These are phyloP conservation scores for Rosa lucieae DNA, from an alignment of 306 rosid genomes.

Conservation along the genomic window DNA sequence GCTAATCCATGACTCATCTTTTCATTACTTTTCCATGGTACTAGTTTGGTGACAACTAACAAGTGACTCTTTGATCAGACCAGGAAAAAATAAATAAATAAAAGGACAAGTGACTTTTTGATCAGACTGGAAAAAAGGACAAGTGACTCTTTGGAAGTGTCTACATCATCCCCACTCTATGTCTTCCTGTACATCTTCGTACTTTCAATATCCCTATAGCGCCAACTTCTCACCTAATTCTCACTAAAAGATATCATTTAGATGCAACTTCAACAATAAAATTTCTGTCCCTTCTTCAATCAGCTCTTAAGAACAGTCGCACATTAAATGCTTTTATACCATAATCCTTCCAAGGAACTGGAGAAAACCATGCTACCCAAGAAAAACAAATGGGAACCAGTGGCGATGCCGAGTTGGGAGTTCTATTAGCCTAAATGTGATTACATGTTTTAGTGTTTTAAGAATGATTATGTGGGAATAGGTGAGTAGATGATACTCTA, in stretches of 20 bases:
- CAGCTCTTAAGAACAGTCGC: not conserved
- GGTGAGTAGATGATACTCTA: not conserved
- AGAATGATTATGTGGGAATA: no score
- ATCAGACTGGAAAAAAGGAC: not conserved
- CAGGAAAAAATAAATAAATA: no score
- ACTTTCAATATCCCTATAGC: not conserved
- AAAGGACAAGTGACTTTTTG: no score
- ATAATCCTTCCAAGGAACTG: not conserved
- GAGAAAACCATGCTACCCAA: not conserved
- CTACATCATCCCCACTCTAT: not conserved
- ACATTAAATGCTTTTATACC: no score
- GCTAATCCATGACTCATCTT: no score
- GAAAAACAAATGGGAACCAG: not conserved
- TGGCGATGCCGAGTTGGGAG: not conserved
- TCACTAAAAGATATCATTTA: not conserved
- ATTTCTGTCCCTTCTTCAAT: not conserved
- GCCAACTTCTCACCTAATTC: not conserved
- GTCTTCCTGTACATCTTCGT: not conserved
- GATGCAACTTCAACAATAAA: not conserved
- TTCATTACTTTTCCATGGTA: no score
- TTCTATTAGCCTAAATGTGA: no score
- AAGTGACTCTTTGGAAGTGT: not conserved
- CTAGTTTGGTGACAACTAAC: no score
- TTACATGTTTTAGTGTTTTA: no score
- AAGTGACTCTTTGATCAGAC: no score